Evolutionary conservation across 2,329 filamentous ascomycete species (phyloP), one percentile per base, ranked within the genome.

Genomic region (Neoscytalidium dimidiatum): DNA sequence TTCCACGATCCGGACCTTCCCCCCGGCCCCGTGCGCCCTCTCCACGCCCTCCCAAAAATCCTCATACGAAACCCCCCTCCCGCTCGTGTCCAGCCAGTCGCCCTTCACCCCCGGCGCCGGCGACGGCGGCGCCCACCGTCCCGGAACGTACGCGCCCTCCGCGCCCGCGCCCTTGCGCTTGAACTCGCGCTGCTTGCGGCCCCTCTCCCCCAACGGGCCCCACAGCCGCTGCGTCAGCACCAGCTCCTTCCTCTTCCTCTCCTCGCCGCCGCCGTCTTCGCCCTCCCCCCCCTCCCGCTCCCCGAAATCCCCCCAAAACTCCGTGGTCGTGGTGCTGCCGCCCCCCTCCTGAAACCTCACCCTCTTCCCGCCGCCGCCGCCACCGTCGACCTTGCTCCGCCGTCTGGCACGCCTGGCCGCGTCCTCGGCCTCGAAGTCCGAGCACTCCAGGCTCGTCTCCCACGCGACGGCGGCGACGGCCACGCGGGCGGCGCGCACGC

Each of bases 61-160:
- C n/a, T 60, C 56, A 11, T 31, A 44, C 38, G 26, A 21, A 38
- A 46, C 17, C 17, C 17, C 21, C 56, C 56, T 17, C 4, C 56
- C 56, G 28, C 56, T 60, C 26, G 56, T 60, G 14, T 60, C 56
- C 56, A 60, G 11, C 56, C 56, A 60, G 19, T 56, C 52, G 14
- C 14, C 19, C 3, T 28, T n/a, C 38, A 13, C 21, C 26, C 48
- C 43, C 38, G 38, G 4, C 33, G 14, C 33, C 33, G 33, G 11
- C 38, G 8, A 17, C 38, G 49, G 28, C 38, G 41, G 19, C 35
- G 56, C 56, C 56, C 56, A 60, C 38, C 56, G 13, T 4, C 56
- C 56, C 3, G 38, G 8, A 17, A 60, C 56, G 28, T 60, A 60
- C 26, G 38, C n/a, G n/a, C n/a, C 14, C 11, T 60, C 56, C 7